A percentile compares a stretch with the other conserved stretches of the same genome.
Evolutionary conservation across 805 yeast species (phyloP).

Genomic region (Priceomyces medius): DNA sequence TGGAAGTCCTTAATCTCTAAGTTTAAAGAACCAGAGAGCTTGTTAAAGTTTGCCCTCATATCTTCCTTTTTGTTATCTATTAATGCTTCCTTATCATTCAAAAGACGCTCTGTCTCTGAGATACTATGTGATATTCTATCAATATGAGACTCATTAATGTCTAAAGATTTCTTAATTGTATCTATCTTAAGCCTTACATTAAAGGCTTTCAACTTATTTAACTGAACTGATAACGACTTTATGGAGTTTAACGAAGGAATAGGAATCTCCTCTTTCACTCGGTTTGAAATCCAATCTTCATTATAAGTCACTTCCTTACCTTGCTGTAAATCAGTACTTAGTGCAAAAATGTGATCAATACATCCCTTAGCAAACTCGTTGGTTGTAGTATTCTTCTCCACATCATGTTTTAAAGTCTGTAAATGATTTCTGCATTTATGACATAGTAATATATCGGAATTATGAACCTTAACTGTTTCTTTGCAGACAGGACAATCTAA

Average conservation of each 20-base stretch:
- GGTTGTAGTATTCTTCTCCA: conserved; percentile 19
- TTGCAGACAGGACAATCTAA: conserved; percentile 3
- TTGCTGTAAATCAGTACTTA: conserved; percentile 13
- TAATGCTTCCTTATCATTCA: conserved; percentile 6
- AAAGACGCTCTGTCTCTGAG: conserved; percentile 1
- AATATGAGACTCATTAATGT: conserved; percentile 6
- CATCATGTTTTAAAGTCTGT: neutral
- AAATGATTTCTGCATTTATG: conserved; percentile 3
- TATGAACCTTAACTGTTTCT: neutral
- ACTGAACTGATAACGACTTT: conserved; percentile 26
- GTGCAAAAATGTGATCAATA: conserved; percentile 27
- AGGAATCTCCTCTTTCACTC: conserved; percentile 12
- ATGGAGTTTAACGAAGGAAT: conserved; percentile 16
- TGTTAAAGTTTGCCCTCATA: conserved; percentile 1
- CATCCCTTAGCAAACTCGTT: conserved; percentile 20
- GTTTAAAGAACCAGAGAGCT: neutral
- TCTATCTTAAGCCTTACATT: conserved; percentile 15
- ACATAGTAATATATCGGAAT: neutral
- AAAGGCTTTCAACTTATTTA: conserved; percentile 26
- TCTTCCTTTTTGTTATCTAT: conserved; percentile 12
- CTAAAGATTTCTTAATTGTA: conserved; percentile 12
- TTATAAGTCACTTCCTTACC: conserved; percentile 7
- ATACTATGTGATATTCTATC: conserved; percentile 1
- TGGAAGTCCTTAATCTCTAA: conserved; percentile 8
- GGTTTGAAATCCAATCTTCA: neutral